Conservation (phyloP, 768 basidiomycete species). For the Exsudoporus frostii region DNA sequence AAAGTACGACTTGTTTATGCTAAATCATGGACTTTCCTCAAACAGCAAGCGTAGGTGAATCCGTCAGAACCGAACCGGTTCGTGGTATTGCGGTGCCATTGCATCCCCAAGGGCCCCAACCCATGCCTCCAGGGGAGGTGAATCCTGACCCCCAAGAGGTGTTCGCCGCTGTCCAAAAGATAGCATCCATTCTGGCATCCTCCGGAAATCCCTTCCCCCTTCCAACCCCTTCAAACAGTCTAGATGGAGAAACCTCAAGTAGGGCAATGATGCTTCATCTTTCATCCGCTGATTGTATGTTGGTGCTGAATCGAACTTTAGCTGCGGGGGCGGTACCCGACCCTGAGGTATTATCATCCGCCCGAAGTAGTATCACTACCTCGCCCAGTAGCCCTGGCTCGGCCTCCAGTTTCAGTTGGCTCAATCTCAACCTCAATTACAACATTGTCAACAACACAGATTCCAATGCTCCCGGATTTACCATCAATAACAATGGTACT, state of each 20-base stretch:
- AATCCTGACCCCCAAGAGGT: too few relatives aligned
- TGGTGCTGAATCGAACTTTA: not conserved
- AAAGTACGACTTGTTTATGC: not conserved
- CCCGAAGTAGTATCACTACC: not conserved
- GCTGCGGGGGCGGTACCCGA: not conserved
- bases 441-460: not conserved
- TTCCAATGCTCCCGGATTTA: not conserved
- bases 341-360: not conserved
- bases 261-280: not conserved
- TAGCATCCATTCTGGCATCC: not conserved
- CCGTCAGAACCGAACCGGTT: not conserved
- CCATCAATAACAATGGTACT: not conserved
- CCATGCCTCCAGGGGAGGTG: not conserved
- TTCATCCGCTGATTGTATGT: not conserved
- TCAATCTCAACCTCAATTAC: not conserved
- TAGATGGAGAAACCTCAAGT: not conserved
- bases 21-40: not conserved
- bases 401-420: not conserved
- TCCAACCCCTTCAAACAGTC: not conserved
- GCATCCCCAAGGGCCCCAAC: too few relatives aligned
- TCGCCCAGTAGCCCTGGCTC: slow-evolving; percentile 1
- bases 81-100: not conserved
- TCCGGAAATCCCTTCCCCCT: not conserved
- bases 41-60: not conserved
- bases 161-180: not conserved